Evolutionary conservation across 495 filamentous ascomycete genomes (phyloP).

Genomic region (Lichenothelia convexa): DNA sequence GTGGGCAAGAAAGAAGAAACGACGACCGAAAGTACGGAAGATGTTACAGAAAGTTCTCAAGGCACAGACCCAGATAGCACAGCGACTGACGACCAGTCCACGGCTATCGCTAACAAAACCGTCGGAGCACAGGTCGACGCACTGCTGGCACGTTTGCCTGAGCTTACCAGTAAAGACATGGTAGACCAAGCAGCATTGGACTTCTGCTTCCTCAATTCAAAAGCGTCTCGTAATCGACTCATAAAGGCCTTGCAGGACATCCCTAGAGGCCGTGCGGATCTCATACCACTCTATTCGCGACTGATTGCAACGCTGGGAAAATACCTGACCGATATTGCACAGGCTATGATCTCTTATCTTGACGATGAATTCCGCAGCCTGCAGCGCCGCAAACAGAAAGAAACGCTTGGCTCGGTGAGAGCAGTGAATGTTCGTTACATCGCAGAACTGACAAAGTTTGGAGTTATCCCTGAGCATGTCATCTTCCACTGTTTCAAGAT

Average conservation of each 20-base stretch:
- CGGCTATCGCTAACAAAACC: conserved; percentile 90
- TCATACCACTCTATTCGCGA: conserved; percentile 82
- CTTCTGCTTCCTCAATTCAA: conserved; percentile 97
- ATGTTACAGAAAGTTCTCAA: conserved; percentile 19
- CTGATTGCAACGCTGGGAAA: conserved; percentile 83
- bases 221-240: conserved; percentile 85
- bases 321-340: conserved; percentile 83
- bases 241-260: conserved; percentile 88
- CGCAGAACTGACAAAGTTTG: conserved; percentile 94
- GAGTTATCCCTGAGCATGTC: conserved; percentile 93
- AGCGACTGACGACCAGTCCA: conserved; percentile 65
- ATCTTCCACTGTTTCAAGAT: conserved; percentile 98
- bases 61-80: conserved; percentile 9
- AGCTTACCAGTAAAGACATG: conserved; percentile 75
- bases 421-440: conserved; percentile 92
- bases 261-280: conserved; percentile 78
- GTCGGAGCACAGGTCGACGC: conserved; percentile 95
- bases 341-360: conserved; percentile 79
- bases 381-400: conserved; percentile 95
- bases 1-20: conserved; percentile 25
- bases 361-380: conserved; percentile 95
- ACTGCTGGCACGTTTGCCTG: conserved; percentile 67
- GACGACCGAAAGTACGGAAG: conserved; percentile 27
- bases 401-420: conserved; percentile 85
- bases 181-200: conserved; percentile 86